phyloP scores from a whole-genome alignment of 2,329 filamentous ascomycete species.

The Ophiostoma ulmi region DNA sequence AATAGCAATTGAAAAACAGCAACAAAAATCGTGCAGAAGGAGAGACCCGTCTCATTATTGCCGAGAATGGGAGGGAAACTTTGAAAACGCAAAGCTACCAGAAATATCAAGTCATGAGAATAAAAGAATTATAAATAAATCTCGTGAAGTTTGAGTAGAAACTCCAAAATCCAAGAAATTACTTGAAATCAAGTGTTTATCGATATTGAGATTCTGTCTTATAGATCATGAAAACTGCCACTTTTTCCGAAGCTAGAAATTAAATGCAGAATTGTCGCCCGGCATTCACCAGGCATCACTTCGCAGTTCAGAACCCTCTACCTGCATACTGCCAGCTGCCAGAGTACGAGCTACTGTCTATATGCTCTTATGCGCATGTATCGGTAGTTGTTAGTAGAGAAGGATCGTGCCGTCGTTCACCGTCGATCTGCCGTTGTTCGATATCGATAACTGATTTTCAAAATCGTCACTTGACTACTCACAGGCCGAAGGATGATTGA shows the following conservation, averaged over 20 bases:
- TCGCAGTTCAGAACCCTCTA: background rate
- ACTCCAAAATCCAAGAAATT: background rate
- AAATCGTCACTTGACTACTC: background rate
- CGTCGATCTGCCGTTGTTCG: background rate
- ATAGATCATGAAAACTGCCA: no score
- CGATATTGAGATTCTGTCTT: no score
- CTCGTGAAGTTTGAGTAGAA: no score
- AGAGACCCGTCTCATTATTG: background rate
- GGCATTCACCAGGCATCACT: background rate
- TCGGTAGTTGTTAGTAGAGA: background rate
- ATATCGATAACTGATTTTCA: background rate
- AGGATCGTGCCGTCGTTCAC: background rate
- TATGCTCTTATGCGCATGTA: background rate
- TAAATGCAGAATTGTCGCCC: background rate
- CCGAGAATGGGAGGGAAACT: background rate
- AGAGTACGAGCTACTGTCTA: background rate
- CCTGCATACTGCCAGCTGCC: background rate
- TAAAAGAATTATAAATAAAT: no score
- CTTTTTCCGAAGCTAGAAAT: background rate
- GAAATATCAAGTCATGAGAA: no score
- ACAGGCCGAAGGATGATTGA: background rate
- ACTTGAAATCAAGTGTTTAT: no score
- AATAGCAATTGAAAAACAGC: background rate
- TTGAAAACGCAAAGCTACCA: no score
- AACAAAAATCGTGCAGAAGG: background rate